Evolutionary conservation across 495 filamentous ascomycete species (phyloP).

Genomic region (Aspergillus egyptiacus): DNA sequence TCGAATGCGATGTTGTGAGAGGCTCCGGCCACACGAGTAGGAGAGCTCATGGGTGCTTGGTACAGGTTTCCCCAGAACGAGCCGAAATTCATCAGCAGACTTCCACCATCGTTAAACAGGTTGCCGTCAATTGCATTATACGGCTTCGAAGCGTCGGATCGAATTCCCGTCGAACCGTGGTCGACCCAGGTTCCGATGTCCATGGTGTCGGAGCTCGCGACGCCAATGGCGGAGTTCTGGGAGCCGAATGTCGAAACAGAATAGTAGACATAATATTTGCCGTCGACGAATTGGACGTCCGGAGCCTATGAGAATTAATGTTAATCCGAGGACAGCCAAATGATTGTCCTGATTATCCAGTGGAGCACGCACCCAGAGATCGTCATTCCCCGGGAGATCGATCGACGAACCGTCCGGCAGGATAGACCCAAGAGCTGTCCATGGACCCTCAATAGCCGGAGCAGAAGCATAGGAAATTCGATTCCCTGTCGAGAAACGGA

Average conservation of each 20-base stretch:
- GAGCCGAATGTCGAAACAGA: constrained; percentile 61
- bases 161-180: constrained; percentile 47
- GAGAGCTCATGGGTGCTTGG: constrained; percentile 53
- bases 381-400: constrained; percentile 50
- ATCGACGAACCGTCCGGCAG: constrained; percentile 58
- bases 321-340: not conserved
- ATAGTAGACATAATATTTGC: constrained; percentile 66
- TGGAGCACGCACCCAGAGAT: constrained; percentile 53
- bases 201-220: constrained; percentile 59
- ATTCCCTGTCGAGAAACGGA: constrained; percentile 65
- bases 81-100: constrained; percentile 59
- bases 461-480: constrained; percentile 59
- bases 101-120: constrained; percentile 44
- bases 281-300: constrained; percentile 51
- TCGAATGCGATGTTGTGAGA: constrained; percentile 52
- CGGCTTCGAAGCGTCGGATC: constrained; percentile 34
- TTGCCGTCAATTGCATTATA: constrained; percentile 75
- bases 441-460: constrained; percentile 56
- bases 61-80: constrained; percentile 67
- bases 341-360: not conserved
- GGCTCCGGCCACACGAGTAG: constrained; percentile 32
- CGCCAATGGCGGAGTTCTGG: constrained; percentile 60
- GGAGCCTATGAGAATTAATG: constrained; percentile 50
- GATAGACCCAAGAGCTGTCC: constrained; percentile 55
- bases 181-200: constrained; percentile 55